A percentile compares a stretch with the other conserved stretches of the same genome.
These are phyloP conservation scores for Naganishia friedmannii DNA, from an alignment of 768 basidiomycete genomes.

Conservation along the genomic window DNA sequence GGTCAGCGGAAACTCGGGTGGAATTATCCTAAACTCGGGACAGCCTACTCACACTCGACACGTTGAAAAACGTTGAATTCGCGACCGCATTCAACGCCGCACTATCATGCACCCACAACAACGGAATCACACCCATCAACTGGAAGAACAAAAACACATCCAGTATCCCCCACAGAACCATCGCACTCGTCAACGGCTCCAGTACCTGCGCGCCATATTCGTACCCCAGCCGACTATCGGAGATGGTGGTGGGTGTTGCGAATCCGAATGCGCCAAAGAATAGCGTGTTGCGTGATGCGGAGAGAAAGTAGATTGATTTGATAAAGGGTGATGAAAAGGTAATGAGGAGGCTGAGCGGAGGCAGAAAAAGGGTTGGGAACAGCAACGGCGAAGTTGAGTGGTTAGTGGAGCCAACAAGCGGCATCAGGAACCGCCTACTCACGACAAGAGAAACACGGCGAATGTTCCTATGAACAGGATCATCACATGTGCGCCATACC, in stretches of 20 bases:
- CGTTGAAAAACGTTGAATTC: conserved; percentile 46
- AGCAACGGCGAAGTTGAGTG: no score
- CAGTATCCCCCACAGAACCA: conserved; percentile 51
- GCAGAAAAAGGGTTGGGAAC: neutral
- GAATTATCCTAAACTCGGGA: neutral
- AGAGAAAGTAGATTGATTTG: conserved; percentile 45
- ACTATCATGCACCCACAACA: conserved; percentile 50
- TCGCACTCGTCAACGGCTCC: conserved; percentile 43
- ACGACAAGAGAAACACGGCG: conserved; percentile 44
- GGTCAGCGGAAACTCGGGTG: neutral
- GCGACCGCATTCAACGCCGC: conserved; percentile 45
- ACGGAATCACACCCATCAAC: conserved; percentile 46
- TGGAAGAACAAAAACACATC: conserved; percentile 48
- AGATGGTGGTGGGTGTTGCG: conserved; percentile 41
- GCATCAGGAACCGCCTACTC: conserved; percentile 22
- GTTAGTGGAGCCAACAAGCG: no score
- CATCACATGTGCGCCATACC: conserved; percentile 50
- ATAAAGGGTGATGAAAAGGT: conserved; percentile 52
- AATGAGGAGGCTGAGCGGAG: conserved; percentile 43
- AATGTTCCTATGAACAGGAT: conserved; percentile 45
- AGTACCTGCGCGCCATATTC: conserved; percentile 48
- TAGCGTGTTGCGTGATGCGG: conserved; percentile 32
- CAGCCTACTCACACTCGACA: conserved; percentile 37
- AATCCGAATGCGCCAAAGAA: conserved; percentile 48
- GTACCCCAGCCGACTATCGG: conserved; percentile 43